Percentiles rank a stretch among this genome's conserved stretches.
Conservation (phyloP, 2,329 filamentous ascomycete species). For the Aschersonia sp. region DNA sequence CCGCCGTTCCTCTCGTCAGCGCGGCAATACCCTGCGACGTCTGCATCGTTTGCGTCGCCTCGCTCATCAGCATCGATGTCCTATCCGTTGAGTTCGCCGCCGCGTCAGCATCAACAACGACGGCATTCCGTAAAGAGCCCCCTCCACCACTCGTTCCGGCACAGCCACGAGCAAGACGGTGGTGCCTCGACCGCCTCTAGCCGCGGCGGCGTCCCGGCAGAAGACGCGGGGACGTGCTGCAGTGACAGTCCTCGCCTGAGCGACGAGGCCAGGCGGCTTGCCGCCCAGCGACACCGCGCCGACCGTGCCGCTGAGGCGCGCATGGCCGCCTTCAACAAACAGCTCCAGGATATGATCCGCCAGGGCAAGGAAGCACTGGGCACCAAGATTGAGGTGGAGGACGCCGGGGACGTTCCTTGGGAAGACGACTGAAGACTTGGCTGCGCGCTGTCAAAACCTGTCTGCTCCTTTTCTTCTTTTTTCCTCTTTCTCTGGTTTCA, state of each 20-base stretch:
- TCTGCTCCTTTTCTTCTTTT: background rate
- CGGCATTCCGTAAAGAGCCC: slow-evolving; percentile 2
- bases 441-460: background rate
- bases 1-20: background rate
- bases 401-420: slow-evolving; percentile 26
- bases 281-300: slow-evolving; percentile 55
- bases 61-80: slow-evolving; percentile 13
- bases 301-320: slow-evolving; percentile 68
- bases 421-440: slow-evolving; percentile 11
- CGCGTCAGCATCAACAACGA: slow-evolving; percentile 5
- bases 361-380: slow-evolving; percentile 80
- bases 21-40: slow-evolving; percentile 12
- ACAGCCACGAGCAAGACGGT: slow-evolving; percentile 29
- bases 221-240: slow-evolving; percentile 3
- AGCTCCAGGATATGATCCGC: slow-evolving; percentile 72
- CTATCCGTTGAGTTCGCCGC: slow-evolving; percentile 5
- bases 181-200: slow-evolving; percentile 26
- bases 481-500: background rate
- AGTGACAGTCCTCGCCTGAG: slow-evolving; percentile 33
- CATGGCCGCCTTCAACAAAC: slow-evolving; percentile 64
- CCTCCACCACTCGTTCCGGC: slow-evolving; percentile 3
- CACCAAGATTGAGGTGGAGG: slow-evolving; percentile 51
- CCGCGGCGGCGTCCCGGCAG: slow-evolving; percentile 6
- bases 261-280: slow-evolving; percentile 57
- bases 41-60: slow-evolving; percentile 17